Percentiles rank a stretch among this genome's conserved stretches.
phyloP scores from a whole-genome alignment of 108 stramenopile species.

The Mayamaea pseudoterrestris region DNA sequence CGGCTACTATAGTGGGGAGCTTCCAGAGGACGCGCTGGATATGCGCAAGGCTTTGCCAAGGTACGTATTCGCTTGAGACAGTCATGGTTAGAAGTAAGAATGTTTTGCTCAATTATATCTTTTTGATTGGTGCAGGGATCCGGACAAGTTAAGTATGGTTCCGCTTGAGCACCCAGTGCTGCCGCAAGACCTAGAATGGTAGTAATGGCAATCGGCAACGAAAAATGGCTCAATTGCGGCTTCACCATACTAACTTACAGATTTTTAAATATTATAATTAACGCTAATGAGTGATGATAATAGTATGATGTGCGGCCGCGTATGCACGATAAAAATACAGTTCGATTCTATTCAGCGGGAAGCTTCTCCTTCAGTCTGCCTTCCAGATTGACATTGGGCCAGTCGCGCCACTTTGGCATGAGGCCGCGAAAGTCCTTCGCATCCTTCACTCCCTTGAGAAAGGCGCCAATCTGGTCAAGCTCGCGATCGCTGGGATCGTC shows the following conservation, averaged over 20 bases:
- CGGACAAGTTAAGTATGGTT: conserved; percentile 19
- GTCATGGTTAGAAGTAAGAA: not conserved
- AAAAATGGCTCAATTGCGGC: too few relatives aligned
- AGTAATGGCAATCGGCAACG: too few relatives aligned
- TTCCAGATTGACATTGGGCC: conserved; percentile 60
- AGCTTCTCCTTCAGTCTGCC: too few relatives aligned
- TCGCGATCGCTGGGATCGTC: conserved; percentile 90
- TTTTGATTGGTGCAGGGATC: conserved; percentile 3
- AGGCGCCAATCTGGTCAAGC: conserved; percentile 87
- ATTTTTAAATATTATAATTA: too few relatives aligned
- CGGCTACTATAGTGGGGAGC: conserved; percentile 51
- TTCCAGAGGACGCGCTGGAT: conserved; percentile 86
- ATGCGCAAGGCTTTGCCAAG: conserved; percentile 72
- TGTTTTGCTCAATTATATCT: not conserved
- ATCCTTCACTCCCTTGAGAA: conserved; percentile 71
- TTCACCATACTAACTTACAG: too few relatives aligned
- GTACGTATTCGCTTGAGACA: not conserved
- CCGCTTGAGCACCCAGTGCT: conserved; percentile 76
- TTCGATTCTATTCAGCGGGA: too few relatives aligned
- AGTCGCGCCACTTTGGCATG: conserved; percentile 65
- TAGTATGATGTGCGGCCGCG: too few relatives aligned
- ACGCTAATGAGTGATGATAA: too few relatives aligned
- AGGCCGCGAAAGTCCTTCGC: conserved; percentile 71
- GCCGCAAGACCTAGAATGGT: conserved; percentile 93
- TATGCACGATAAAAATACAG: too few relatives aligned